phyloP scores from a whole-genome alignment of 306 rosid genomes.

The Cucurbita maxima region DNA sequence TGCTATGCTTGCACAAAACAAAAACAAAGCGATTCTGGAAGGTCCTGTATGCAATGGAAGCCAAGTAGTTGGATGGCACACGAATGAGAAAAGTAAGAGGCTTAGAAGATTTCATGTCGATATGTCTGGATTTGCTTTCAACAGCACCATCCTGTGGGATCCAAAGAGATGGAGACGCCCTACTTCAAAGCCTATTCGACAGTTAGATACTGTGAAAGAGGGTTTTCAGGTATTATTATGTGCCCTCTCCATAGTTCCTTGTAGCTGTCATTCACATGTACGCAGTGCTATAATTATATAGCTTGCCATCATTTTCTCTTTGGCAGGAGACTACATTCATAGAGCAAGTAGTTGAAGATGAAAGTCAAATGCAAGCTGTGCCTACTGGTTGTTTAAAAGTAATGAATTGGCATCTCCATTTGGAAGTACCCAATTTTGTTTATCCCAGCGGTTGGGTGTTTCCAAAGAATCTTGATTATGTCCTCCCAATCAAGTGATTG shows the following conservation, averaged over 20 bases:
- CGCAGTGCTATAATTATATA: conserved; percentile 8
- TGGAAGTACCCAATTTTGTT: conserved; percentile 30
- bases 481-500: conserved; percentile 42
- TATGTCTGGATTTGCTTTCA: conserved; percentile 98
- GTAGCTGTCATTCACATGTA: background rate
- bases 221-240: conserved; percentile 65
- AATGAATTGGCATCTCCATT: conserved; percentile 96
- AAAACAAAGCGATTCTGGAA: conserved; percentile 93
- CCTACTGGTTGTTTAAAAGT: conserved; percentile 52
- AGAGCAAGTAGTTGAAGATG: conserved; percentile 83
- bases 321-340: conserved; percentile 87
- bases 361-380: conserved; percentile 78
- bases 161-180: conserved; percentile 76
- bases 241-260: background rate
- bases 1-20: conserved; percentile 89
- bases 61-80: conserved; percentile 94
- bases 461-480: conserved; percentile 53
- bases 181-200: conserved; percentile 51
- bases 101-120: conserved; percentile 96
- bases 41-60: conserved; percentile 92
- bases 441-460: conserved; percentile 88
- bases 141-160: conserved; percentile 95
- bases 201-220: conserved; percentile 82
- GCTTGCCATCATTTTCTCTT: background rate
- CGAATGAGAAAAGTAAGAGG: conserved; percentile 81